These are phyloP conservation scores for Sphaerostilbella broomeana DNA, from an alignment of 2,329 filamentous ascomycete genomes.

Conservation along the genomic window DNA sequence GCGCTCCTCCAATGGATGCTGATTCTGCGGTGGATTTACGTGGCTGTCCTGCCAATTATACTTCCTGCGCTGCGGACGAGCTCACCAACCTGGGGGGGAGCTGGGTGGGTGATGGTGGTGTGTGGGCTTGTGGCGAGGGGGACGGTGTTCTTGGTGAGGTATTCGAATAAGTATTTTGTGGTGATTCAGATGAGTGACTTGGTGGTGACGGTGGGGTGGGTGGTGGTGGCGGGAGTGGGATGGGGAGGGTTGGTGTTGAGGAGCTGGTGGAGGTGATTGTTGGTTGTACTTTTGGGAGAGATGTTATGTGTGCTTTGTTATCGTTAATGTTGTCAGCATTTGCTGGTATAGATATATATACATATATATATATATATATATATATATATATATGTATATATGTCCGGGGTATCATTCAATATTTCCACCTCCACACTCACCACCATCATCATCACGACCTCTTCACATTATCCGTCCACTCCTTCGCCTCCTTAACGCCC, in stretches of 20 bases:
- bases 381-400: neutral
- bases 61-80: neutral
- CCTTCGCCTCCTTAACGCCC: slow-evolving; percentile 60
- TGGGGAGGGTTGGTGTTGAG: slow-evolving; percentile 3
- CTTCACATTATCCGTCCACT: slow-evolving; percentile 59
- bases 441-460: slow-evolving; percentile 23
- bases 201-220: slow-evolving; percentile 19
- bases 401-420: slow-evolving; percentile 7
- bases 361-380: no score
- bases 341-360: neutral
- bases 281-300: neutral
- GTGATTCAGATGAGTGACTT: slow-evolving; percentile 31
- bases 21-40: slow-evolving; percentile 16
- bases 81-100: slow-evolving; percentile 2
- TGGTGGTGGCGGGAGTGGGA: slow-evolving; percentile 22
- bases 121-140: slow-evolving; percentile 12
- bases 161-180: slow-evolving; percentile 33
- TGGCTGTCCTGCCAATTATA: slow-evolving; percentile 11
- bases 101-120: slow-evolving; percentile 10
- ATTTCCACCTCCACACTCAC: neutral
- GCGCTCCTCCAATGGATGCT: slow-evolving; percentile 16
- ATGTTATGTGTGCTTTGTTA: neutral
- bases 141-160: slow-evolving; percentile 24
- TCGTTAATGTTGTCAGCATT: neutral
- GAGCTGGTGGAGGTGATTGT: neutral